These are phyloP conservation scores for Phanerochaete sordida DNA, from an alignment of 768 basidiomycete species.

Conservation along the genomic window DNA sequence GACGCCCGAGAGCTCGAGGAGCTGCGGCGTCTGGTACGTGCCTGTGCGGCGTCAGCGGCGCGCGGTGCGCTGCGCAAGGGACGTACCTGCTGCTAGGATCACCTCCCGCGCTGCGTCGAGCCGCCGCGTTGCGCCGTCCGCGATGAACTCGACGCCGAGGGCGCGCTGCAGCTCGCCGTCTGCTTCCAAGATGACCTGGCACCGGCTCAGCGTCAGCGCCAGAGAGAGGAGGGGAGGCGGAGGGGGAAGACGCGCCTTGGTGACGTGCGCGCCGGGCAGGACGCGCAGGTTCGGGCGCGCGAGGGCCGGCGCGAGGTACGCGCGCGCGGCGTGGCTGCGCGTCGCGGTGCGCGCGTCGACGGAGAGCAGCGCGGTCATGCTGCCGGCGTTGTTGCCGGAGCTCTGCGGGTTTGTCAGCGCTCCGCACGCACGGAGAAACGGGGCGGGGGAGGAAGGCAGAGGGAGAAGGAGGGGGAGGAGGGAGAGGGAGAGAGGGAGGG, in stretches of 20 bases:
- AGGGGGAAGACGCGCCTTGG: slow-evolving; percentile 4
- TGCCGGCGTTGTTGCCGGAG: neutral
- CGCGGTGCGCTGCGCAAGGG: no score
- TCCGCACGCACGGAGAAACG: no score
- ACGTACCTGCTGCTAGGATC: slow-evolving; percentile 6
- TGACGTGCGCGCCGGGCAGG: slow-evolving; percentile 1
- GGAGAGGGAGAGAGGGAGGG: no score
- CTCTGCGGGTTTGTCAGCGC: neutral
- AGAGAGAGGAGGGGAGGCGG: no score
- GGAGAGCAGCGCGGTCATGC: neutral
- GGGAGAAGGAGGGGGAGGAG: no score
- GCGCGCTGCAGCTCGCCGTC: neutral
- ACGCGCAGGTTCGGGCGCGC: neutral
- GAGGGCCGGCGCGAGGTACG: neutral
- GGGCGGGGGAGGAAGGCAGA: no score
- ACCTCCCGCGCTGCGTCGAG: slow-evolving; percentile 3
- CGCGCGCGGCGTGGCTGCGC: neutral
- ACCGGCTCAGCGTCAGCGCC: no score
- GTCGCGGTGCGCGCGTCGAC: neutral
- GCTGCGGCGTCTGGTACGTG: slow-evolving; percentile 40
- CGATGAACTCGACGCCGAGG: slow-evolving; percentile 9
- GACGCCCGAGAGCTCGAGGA: slow-evolving; percentile 50
- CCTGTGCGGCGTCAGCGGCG: slow-evolving; percentile 18
- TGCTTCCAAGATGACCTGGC: neutral
- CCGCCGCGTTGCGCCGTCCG: neutral